These are phyloP conservation scores for Colletotrichum eremochloae DNA, from an alignment of 2,329 filamentous ascomycete genomes.

Conservation along the genomic window DNA sequence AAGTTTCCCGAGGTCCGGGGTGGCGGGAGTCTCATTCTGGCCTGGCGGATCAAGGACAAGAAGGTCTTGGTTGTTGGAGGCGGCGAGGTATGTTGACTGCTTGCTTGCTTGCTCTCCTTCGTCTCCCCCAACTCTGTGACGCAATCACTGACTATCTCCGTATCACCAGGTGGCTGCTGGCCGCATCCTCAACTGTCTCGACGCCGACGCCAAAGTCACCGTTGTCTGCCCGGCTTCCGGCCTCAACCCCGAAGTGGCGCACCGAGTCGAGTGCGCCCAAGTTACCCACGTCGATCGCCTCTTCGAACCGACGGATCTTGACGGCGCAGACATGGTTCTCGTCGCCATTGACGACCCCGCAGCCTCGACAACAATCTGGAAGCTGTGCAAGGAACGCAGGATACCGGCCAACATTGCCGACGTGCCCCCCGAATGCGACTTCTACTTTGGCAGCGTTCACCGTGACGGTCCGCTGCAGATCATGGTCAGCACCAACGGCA, in stretches of 20 bases:
- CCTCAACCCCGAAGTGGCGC: constrained; percentile 88
- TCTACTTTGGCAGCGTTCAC: constrained; percentile 97
- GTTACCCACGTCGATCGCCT: constrained; percentile 85
- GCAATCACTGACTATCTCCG: background rate
- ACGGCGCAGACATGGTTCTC: constrained; percentile 87
- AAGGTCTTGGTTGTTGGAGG: constrained; percentile 93
- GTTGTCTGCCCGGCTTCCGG: constrained; percentile 85
- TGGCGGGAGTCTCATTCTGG: constrained; percentile 92
- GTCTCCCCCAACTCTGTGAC: background rate
- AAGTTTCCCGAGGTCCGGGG: constrained; percentile 86
- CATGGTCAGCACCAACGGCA: constrained; percentile 99
- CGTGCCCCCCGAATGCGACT: constrained; percentile 96
- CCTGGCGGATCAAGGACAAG: constrained; percentile 94
- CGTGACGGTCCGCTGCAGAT: constrained; percentile 95
- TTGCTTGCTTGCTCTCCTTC: background rate
- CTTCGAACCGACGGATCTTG: constrained; percentile 89
- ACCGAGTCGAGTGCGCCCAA: constrained; percentile 81
- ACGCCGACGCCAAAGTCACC: constrained; percentile 91
- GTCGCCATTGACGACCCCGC: constrained; percentile 93
- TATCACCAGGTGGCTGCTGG: constrained; percentile 86
- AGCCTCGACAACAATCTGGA: constrained; percentile 92
- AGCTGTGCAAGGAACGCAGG: constrained; percentile 86
- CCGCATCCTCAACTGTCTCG: constrained; percentile 92
- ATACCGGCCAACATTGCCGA: constrained; percentile 97
- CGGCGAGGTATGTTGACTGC: constrained; percentile 80